Percentiles rank a stretch among this genome's conserved stretches.
Conservation (phyloP, 2,329 filamentous ascomycete species). For the Passalora sequoiae region DNA sequence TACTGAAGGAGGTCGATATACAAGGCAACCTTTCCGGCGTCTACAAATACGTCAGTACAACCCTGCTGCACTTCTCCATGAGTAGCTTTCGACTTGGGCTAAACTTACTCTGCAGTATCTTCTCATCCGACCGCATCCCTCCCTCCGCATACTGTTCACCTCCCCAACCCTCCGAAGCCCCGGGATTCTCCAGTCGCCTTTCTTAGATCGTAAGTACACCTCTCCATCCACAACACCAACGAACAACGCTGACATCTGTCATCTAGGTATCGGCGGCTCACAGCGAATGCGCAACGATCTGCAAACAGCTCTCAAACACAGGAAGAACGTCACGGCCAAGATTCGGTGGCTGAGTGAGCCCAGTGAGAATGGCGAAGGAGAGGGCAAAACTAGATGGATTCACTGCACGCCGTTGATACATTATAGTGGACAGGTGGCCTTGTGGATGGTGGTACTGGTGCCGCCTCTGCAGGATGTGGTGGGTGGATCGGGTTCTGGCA, state of each 20-base stretch:
- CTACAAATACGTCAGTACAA: conserved; percentile 51
- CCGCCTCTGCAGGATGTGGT: neutral
- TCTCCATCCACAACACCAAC: too few relatives aligned
- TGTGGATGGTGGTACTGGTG: conserved; percentile 72
- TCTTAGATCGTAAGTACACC: conserved; percentile 45
- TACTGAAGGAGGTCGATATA: conserved; percentile 1
- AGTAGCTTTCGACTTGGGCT: conserved; percentile 1
- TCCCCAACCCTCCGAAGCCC: conserved; percentile 47
- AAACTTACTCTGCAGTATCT: conserved; percentile 37
- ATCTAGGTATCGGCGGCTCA: conserved; percentile 48
- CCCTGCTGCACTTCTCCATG: neutral
- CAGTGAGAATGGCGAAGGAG: conserved; percentile 35
- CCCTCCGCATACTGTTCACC: conserved; percentile 46
- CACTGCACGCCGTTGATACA: conserved; percentile 71
- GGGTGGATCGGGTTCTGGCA: too few relatives aligned
- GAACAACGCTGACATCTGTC: too few relatives aligned
- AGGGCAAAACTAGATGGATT: conserved; percentile 67
- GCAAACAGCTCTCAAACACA: conserved; percentile 56
- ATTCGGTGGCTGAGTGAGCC: conserved; percentile 60
- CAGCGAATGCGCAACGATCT: conserved; percentile 50
- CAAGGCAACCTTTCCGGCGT: conserved; percentile 45
- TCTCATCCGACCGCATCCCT: conserved; percentile 44
- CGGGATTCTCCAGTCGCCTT: conserved; percentile 45
- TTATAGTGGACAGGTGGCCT: conserved; percentile 60
- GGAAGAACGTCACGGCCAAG: conserved; percentile 66